Percentiles rank a stretch among this genome's conserved stretches.
Conservation (phyloP, 73 alveolate genomes). For the Uronychia binucleata region DNA sequence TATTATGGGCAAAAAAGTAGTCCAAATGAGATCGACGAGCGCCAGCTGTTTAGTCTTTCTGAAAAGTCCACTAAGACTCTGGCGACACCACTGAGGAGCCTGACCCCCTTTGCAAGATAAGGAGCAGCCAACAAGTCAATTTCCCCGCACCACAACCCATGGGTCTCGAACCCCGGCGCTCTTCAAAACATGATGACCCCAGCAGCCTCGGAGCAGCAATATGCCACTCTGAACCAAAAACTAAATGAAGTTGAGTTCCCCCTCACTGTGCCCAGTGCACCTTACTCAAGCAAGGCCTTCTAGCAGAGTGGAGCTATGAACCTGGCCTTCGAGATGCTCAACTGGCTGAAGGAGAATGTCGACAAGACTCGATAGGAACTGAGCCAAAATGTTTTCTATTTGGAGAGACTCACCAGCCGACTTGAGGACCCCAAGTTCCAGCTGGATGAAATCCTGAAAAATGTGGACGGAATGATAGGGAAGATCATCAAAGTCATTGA, state of each 20-base stretch:
- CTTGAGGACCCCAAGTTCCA: not conserved
- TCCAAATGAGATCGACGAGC: constrained; percentile 50
- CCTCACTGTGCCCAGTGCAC: constrained; percentile 55
- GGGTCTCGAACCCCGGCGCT: constrained; percentile 4
- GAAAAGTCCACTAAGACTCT: constrained; percentile 4
- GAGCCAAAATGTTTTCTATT: not conserved
- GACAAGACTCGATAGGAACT: constrained; percentile 10
- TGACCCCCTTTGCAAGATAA: constrained; percentile 56
- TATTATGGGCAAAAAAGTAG: constrained; percentile 17
- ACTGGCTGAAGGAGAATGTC: constrained; percentile 63
- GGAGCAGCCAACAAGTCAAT: constrained; percentile 12
- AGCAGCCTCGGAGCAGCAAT: constrained; percentile 19
- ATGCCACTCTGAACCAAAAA: constrained; percentile 41
- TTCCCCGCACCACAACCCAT: constrained; percentile 30
- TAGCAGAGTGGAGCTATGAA: constrained; percentile 68
- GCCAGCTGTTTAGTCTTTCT: constrained; percentile 22
- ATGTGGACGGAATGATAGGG: not conserved
- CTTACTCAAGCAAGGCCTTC: constrained; percentile 59
- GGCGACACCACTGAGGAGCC: constrained; percentile 28
- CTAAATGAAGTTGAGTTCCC: constrained; percentile 60
- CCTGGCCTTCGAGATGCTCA: constrained; percentile 63
- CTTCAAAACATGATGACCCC: constrained; percentile 26
- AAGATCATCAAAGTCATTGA: constrained; percentile 10
- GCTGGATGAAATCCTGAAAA: not conserved
- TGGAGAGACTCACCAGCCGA: not conserved